phyloP scores from a whole-genome alignment of 306 rosid genomes.

The Neltuma alba region DNA sequence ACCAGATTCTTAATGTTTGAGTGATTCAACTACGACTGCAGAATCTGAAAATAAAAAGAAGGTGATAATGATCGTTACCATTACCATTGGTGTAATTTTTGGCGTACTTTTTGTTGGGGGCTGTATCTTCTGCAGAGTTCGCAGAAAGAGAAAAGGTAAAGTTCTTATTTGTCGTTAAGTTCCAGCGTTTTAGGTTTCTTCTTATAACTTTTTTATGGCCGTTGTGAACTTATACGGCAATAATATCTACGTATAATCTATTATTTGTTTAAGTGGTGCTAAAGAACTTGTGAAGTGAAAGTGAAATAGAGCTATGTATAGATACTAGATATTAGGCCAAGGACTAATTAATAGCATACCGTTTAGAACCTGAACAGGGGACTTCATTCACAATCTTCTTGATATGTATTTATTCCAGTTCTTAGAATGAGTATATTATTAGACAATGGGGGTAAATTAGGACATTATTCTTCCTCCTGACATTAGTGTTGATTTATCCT shows the following conservation, averaged over 20 bases:
- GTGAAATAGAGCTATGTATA: background rate
- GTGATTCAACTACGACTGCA: background rate
- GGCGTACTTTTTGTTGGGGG: background rate
- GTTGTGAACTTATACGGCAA: background rate
- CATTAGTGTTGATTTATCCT: background rate
- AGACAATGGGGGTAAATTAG: background rate
- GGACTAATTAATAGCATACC: background rate
- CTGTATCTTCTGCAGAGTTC: background rate
- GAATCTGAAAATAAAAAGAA: background rate
- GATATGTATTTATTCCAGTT: background rate
- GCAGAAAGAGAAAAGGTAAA: conserved; percentile 1
- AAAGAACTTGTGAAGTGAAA: background rate
- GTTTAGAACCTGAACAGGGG: background rate
- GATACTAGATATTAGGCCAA: background rate
- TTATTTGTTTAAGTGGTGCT: background rate
- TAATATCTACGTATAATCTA: background rate
- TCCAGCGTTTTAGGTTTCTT: background rate
- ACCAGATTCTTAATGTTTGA: background rate
- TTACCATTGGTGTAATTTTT: background rate
- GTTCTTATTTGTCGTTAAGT: background rate
- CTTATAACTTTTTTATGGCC: background rate
- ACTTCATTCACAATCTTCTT: background rate
- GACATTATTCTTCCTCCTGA: background rate
- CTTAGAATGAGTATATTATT: background rate
- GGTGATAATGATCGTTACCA: background rate